Conservation (phyloP, 768 basidiomycete species). For the Tubosaeta sp. region DNA sequence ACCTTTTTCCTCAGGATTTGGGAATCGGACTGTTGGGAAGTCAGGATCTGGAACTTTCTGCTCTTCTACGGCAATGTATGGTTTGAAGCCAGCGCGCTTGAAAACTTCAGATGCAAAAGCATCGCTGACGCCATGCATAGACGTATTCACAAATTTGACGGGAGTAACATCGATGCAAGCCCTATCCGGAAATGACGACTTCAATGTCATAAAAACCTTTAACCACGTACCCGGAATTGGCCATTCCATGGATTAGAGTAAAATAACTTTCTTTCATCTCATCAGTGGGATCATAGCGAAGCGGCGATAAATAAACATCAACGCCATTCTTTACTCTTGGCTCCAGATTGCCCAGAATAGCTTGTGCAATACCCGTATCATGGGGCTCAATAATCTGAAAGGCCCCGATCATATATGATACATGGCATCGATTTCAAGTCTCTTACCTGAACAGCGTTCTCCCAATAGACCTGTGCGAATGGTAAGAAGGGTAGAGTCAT, state of each 20-base stretch:
- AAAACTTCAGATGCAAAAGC: constrained; percentile 57
- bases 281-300: constrained; percentile 54
- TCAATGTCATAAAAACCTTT: not conserved
- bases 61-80: constrained; percentile 56
- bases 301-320: constrained; percentile 35
- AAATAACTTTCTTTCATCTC: constrained; percentile 62
- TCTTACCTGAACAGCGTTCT: constrained; percentile 76
- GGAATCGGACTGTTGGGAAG: constrained; percentile 80
- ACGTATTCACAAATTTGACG: constrained; percentile 76
- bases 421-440: not conserved
- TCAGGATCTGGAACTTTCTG: constrained; percentile 78
- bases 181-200: constrained; percentile 8
- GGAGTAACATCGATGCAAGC: constrained; percentile 6
- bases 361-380: constrained; percentile 67
- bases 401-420: not conserved
- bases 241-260: constrained; percentile 27
- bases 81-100: constrained; percentile 50
- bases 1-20: constrained; percentile 92
- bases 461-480: constrained; percentile 72
- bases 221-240: constrained; percentile 14
- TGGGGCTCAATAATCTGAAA: constrained; percentile 79
- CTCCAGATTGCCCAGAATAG: constrained; percentile 59
- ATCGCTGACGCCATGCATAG: constrained; percentile 88
- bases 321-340: constrained; percentile 43
- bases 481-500: not conserved